Base-by-base conservation (phyloP, 331 rosid genomes). In the Erythrophleum ivorense region DNA sequence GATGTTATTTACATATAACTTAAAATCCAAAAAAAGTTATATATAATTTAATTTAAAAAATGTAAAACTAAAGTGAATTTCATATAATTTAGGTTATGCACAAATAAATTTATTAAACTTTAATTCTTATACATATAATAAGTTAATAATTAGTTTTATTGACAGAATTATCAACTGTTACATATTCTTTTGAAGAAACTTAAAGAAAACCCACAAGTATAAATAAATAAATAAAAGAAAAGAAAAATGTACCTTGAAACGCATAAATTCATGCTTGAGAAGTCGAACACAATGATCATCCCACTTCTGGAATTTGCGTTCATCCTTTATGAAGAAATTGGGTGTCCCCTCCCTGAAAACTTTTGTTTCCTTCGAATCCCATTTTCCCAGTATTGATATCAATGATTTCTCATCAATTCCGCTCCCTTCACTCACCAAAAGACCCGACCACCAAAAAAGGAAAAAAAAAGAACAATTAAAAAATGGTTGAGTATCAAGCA, bases 211-310 rank as follows among this genome's bases (percentile, higher is more conserved):
- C 29, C 29, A 24, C 1, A 24, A 24, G 29, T 24, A 24, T 24
- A 24, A 43, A 43, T 43, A 6, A 43, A 1, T 0, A 46, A 46
- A 5, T 16, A 0, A 18, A n/a, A 18, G 0, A 15, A 11, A 18
- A 14, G 49, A 65, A 34, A 6, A 19, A 59, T 7, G 46, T 8
- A 93, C 99, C 92, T 95, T 90, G 72, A 93, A 92, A 71, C 97
- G 98, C 87, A 93, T 81, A 73, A 93, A 95, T 65, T 96, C 98
- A 65, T 91, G 94, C 75, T 91, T 88, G 81, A 96, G 99, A 79
- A 83, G 91, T 43, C 83, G 89, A 50, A 91, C 82, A 29, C 10
- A 36, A 1, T 77, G 86, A 65, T 91, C 97, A 24, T 93, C 81
- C 91, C 93, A 91, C 33, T 86, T 91, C 78, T 93, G 94, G 45